Evolutionary conservation across 1,139 yeast genomes (phyloP).

Genomic region (Magnusiomyces fungicola): DNA sequence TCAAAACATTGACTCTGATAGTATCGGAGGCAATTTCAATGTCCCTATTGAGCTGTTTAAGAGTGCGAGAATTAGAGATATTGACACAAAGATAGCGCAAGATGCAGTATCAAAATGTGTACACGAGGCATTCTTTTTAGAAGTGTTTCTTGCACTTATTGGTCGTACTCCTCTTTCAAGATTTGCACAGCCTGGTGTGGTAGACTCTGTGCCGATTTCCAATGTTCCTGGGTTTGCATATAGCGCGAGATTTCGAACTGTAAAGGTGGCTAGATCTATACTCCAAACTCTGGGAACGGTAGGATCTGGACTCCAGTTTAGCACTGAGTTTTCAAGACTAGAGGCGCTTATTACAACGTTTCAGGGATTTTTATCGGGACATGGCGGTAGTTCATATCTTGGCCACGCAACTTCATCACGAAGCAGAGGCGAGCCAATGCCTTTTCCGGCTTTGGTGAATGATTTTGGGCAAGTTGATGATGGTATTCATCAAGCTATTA

Average conservation of each 20-base stretch:
- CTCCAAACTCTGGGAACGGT: slow-evolving; percentile 9
- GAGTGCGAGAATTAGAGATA: slow-evolving; percentile 8
- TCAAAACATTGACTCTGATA: neutral
- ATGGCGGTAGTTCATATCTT: neutral
- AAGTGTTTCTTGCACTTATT: slow-evolving; percentile 14
- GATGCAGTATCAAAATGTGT: slow-evolving; percentile 8
- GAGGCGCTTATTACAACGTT: slow-evolving; percentile 15
- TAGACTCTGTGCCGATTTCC: slow-evolving; percentile 10
- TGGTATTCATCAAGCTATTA: slow-evolving; percentile 15
- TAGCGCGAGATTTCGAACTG: slow-evolving; percentile 12
- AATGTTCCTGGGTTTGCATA: slow-evolving; percentile 14
- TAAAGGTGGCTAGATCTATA: slow-evolving; percentile 12
- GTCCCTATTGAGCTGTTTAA: slow-evolving; percentile 10
- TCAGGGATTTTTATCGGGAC: slow-evolving; percentile 12
- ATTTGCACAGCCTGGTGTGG: slow-evolving; percentile 9
- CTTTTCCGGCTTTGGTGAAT: slow-evolving; percentile 14
- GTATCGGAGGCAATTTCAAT: neutral
- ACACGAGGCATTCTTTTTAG: slow-evolving; percentile 15
- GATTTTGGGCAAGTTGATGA: slow-evolving; percentile 14
- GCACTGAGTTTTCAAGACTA: slow-evolving; percentile 12
- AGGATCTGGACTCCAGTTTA: slow-evolving; percentile 13
- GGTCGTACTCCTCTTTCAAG: slow-evolving; percentile 12
- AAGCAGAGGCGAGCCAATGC: neutral
- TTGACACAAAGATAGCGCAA: slow-evolving; percentile 5
- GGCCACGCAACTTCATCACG: no score